Evolutionary conservation across 176 grass and related monocot species (phyloP).

Genomic region (Ananas comosus): DNA sequence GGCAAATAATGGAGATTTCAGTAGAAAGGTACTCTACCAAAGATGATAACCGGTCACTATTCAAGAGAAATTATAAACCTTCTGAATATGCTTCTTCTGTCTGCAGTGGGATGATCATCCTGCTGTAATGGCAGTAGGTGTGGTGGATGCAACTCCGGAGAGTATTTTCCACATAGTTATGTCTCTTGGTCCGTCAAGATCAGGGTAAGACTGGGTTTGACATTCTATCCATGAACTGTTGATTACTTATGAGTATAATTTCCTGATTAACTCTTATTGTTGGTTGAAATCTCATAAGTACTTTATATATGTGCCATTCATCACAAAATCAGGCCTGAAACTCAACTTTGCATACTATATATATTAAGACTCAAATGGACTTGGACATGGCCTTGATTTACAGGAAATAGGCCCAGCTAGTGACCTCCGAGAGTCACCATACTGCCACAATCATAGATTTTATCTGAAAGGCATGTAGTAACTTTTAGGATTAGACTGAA

Average conservation of each 20-base stretch:
- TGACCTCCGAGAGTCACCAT: neutral
- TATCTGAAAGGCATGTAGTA: neutral
- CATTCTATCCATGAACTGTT: slow-evolving; percentile 6
- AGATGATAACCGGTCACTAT: neutral
- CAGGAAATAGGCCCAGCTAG: neutral
- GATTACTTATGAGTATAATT: neutral
- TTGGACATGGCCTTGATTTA: neutral
- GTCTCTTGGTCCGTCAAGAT: slow-evolving; percentile 28
- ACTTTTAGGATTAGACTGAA: neutral
- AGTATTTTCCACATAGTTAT: slow-evolving; percentile 16
- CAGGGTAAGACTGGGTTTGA: slow-evolving; percentile 18
- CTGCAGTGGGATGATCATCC: slow-evolving; percentile 18
- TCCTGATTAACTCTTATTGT: neutral
- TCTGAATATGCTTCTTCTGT: slow-evolving; percentile 8
- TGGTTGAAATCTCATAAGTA: too few relatives aligned
- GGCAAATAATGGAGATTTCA: slow-evolving; percentile 12
- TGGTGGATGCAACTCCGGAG: slow-evolving; percentile 18
- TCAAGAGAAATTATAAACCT: neutral
- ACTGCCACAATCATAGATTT: neutral
- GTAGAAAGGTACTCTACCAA: neutral
- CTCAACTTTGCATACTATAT: too few relatives aligned
- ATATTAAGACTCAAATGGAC: neutral
- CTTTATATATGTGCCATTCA: too few relatives aligned
- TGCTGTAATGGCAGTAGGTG: slow-evolving; percentile 26
- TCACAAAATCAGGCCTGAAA: too few relatives aligned